Evolutionary conservation across 2,329 filamentous ascomycete genomes (phyloP), one percentile per base, ranked within the genome.

Genomic region (Microcyclosporella mali): DNA sequence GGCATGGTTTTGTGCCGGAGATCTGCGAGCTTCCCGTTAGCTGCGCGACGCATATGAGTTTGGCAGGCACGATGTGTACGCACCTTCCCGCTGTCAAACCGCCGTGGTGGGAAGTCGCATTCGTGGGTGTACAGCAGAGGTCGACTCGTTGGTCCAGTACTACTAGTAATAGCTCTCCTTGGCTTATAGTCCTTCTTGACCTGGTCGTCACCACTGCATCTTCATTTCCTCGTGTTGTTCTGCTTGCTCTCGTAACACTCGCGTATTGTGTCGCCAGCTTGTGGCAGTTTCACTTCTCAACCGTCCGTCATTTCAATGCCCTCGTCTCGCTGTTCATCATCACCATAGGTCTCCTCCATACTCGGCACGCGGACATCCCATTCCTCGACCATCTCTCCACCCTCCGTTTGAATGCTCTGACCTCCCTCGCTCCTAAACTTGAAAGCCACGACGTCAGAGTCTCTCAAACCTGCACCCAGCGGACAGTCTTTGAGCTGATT

Each of bases 401-500:
- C 50, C 25, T 39, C 50, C 31, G 49, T 46, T 21, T 30, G 29
- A 9, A 40, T 45, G 9, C 6, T 25, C 21, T 9, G 9, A 33
- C 53, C 51, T 19, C 47, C 47, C 11, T 55, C 50, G 33, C 33
- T 29, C 27, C 33, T 38, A 42, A 65, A 65, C 35, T 59, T 62
- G 51, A 65, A 65, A 7, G 63, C 63, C 42, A 66, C 53, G 3
- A 62, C 50, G 9, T 55, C 56, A 15, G 55, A 56, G 43, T 64
- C 61, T 39, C 53, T 54, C 37, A 66, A 45, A 1, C 63, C 63
- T 8, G 49, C 53, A 11, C 56, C 62, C 35, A 60, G 50, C 39
- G 70, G 59, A 52, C 67, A 68, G 18, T 61, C 63, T 25, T 48
- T 53, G 16, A 53, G 21, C 17, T 61, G 57, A 31, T 60, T 60